Base-by-base conservation (phyloP, 176 grass and related monocot species). In the Guadua angustifolia region DNA sequence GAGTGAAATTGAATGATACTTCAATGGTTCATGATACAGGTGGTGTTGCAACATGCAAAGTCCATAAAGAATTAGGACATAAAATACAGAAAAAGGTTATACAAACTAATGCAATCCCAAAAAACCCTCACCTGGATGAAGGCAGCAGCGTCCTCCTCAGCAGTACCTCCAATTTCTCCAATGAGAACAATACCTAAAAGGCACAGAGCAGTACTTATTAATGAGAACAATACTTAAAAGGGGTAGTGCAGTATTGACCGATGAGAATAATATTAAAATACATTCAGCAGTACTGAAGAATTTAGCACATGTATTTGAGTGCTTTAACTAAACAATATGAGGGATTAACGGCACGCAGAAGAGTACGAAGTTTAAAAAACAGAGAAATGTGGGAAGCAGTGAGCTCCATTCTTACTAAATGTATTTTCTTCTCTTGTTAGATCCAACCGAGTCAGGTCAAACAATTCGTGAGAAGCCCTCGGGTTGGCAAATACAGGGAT, bases 81-180 rank as follows among this genome's bases (percentile, higher is more conserved):
- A 6, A 24, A n/a, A 68, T 59, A 65, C 16, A 88, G 42, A 68
- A 77, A 87, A 66, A 56, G 9, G 36, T 0, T 38, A 71, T 26
- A 5, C 14, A 51, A 33, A 80, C 42, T 81, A 71, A 47, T 18
- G 16, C 11, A 43, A 50, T 66, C 10, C 58, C 14, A 32, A 67
- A 25, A 86, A 52, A 86, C 53, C 55, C 84, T 78, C 83, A 99
- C 97, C 88, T 68, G 82, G 75, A 99, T 99, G 83, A 99, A 94
- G 49, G 93, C 88, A 85, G 97, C 97, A 83, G 93, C 97, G 89
- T 99, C 97, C 81, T 99, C 97, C 82, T 99, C 97, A n/a, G 97
- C 97, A 32, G 91, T 99, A 87, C 97, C 93, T 68, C 97, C 97
- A 88, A 99, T 96, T 92, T 99, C 97, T 50, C 97, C 97, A 69